Base-by-base conservation (phyloP, 768 basidiomycete species). In the Mrakia gelida region DNA sequence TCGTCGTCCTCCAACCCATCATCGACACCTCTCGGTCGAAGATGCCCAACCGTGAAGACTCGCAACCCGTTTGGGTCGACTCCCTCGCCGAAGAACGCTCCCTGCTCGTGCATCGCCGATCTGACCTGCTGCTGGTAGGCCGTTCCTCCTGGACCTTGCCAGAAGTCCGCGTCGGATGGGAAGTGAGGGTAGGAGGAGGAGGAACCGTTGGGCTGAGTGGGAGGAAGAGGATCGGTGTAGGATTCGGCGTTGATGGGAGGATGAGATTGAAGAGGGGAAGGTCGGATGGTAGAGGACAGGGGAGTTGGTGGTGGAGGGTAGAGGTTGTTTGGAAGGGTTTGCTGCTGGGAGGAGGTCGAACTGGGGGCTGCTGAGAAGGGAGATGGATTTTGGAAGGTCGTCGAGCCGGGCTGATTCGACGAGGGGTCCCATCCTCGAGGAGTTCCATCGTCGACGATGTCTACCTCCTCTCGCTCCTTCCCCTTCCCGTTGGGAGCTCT, bases 1-100 rank as follows among this genome's bases (percentile, higher is more conserved):
- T 70, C 67, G 34, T 70, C 67, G 8, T 70, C 67, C 34, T 70
- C 67, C 34, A 70, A 56, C 26, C 43, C 23, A 32, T 49, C 71
- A n/a, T 28, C 28, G 23, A 30, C 54, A 5, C 28, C 28, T 21
- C 75, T 41, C 23, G 67, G 67, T 38, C 59, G n/a, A 7, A 75
- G 65, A 28, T 75, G 75, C 7, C 75, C 75, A 41, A 67, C 62
- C 28, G 75, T 75, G 49, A 75, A 49, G 26, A 75, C 75, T 54
- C 61, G 21, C 49, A 75, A 15, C 2, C 75, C 75, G 3, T n/a
- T 32, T 2, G 30, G 32, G 23, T 70, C 75, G 30, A 75, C 43
- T 28, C 63, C 41, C 38, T 75, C 75, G 16, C 75, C 67, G 28
- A 75, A 49, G 45, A 52, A 43, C 63, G 75, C 63, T 16, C 74